Evolutionary conservation across 176 grass and related monocot species (phyloP), one percentile per base, ranked within the genome.

Genomic region (Paspalum vaginatum): DNA sequence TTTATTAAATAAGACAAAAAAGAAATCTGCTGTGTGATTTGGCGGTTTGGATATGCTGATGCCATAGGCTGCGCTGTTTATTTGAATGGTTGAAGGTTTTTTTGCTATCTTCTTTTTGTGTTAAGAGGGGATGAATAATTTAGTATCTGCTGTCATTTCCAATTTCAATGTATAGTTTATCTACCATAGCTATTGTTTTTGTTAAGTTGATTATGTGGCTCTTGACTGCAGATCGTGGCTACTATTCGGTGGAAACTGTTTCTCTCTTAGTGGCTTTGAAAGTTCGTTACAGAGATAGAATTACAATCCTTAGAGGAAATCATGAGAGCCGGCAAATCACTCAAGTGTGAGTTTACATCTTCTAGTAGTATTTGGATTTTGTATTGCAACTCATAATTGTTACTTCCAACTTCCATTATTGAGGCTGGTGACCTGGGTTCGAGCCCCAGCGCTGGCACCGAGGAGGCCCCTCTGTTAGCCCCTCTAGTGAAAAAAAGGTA

Each of bases 261-360:
- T 91, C 94, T 0, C 83, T 94, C 21, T 74, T 97, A 71, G 94
- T 97, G 83, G 94, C 94, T 71, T 86, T 97, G 91, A 97, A 97
- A 87, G 94, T 97, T 43, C 91, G 91, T 42, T 97, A 94, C 70
- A 88, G 94, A 86, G 94, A 97, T 72, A 89, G 94, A 90, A 97
- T 97, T 88, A 97, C 94, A 72, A 97, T 97, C 79, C 85, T 97
- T 80, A 90, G 94, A 90, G 94, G 94, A 68, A 97, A 97, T 86
- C 94, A 94, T 85, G 94, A 94, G 87, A 97, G 94, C 87, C 86
- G 91, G 70, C 94, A 97, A 94, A 97, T 97, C 70, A 97, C 91
- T 45, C 94, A 97, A 97, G 94, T 97, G 94, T 97, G 90, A 89
- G 91, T 87, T 54, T 81, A 49, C 52, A 73, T 68, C 38, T 22